Base-by-base conservation (phyloP, 2,329 filamentous ascomycete species). In the Aspergillus nomiae region DNA sequence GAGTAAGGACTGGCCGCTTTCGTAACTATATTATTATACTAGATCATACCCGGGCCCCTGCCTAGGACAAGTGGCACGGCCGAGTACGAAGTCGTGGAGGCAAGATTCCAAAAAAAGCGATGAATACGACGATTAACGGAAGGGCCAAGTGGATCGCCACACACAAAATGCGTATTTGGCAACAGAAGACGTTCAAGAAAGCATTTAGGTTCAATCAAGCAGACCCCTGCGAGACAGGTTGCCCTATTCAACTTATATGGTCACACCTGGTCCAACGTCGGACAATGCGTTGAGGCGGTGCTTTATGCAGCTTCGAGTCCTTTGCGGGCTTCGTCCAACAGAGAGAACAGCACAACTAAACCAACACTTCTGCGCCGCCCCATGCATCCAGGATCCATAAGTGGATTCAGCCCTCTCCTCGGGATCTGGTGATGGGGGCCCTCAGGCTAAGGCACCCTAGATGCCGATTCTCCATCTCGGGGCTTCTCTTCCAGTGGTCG, bases 31-130 rank as follows among this genome's bases (percentile, higher is more conserved):
- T 38, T 38, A 55, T 55, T 32, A 30, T 51, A n/a, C 16, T 32
- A 30, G 50, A 53, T 32, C 46, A 51, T 53, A 30, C 51, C 32
- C 14, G 21, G 32, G 10, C 38, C 48, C 43, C n/a, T 43, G 24
- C 58, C 24, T 58, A n/a, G 30, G 53, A 51, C 43, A 32, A 58
- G 50, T 55, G 60, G 60, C 48, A 38, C 60, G 53, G 50, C 58
- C 55, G 63, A 65, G 63, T 61, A 63, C 63, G 63, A 67, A 63
- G 54, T n/a, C 53, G 41, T 56, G 53, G 38, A 51, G 46, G 43
- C 41, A 43, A 60, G 21, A 61, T 50, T 59, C 63, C 65, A 66
- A 61, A 63, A 67, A 67, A 61, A 66, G 60, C 53, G 51, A 28
- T 41, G 57, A 65, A 67, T 67, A 67, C 65, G 63, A 67, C 53